Percentiles rank a stretch among this genome's conserved stretches.
These are phyloP conservation scores for Nyctanthes arbortristis DNA, from an alignment of 257 asterid genomes.

Conservation along the genomic window DNA sequence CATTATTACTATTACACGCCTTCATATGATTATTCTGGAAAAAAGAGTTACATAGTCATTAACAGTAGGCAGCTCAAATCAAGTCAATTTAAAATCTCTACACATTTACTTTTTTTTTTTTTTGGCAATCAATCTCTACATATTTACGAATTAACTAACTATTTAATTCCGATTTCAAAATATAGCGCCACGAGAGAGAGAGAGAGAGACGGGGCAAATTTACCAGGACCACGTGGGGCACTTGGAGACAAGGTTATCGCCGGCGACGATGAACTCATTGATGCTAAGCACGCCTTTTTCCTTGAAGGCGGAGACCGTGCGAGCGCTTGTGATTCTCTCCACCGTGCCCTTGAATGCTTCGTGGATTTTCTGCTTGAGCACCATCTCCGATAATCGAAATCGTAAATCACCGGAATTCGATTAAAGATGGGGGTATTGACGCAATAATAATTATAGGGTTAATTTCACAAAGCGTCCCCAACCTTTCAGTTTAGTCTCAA, in stretches of 20 bases:
- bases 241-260: constrained; percentile 96
- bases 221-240: constrained; percentile 99
- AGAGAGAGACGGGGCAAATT: neutral
- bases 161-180: neutral
- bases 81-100: neutral
- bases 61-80: neutral
- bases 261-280: constrained; percentile 89
- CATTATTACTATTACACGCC: neutral
- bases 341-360: constrained; percentile 89
- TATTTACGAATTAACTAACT: neutral
- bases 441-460: neutral
- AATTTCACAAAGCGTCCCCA: no score
- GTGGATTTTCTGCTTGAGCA: constrained; percentile 74
- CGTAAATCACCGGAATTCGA: neutral
- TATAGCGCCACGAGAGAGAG: neutral
- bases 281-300: constrained; percentile 96
- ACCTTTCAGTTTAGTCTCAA: no score
- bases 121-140: neutral
- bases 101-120: no score
- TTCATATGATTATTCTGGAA: neutral
- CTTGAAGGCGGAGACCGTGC: constrained; percentile 96
- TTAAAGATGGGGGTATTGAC: neutral
- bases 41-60: neutral
- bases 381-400: constrained; percentile 45
- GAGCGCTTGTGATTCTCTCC: constrained; percentile 86